Evolutionary conservation across 1,284 basidiomycete genomes (phyloP).

Genomic region (Pseudozyma tsukubaensis): DNA sequence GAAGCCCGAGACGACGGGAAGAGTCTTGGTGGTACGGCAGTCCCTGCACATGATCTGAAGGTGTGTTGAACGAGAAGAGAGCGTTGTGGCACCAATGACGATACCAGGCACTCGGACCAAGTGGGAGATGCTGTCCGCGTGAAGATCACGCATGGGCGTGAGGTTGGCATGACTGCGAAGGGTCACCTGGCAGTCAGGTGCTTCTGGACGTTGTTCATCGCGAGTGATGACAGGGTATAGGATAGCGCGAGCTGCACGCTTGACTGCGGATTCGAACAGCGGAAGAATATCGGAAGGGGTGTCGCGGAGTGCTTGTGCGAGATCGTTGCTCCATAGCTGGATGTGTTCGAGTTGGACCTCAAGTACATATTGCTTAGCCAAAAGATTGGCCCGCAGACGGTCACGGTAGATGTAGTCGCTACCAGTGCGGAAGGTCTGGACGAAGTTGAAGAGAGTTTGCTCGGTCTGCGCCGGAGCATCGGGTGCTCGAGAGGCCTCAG

Average conservation of each 20-base stretch:
- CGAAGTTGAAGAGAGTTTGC: conserved; percentile 65
- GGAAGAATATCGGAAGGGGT: conserved; percentile 89
- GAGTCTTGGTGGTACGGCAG: conserved; percentile 82
- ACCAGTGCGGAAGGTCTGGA: conserved; percentile 66
- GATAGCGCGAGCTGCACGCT: conserved; percentile 63
- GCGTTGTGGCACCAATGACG: conserved; percentile 94
- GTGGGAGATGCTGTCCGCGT: conserved; percentile 91
- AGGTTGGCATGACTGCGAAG: conserved; percentile 85
- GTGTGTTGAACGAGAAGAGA: conserved; percentile 91
- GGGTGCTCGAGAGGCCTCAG: conserved; percentile 59
- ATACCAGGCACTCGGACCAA: conserved; percentile 97
- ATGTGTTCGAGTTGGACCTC: conserved; percentile 93
- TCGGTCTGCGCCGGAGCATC: conserved; percentile 67
- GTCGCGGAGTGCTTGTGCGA: conserved; percentile 90
- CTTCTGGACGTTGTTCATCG: conserved; percentile 56
- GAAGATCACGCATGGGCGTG: conserved; percentile 85
- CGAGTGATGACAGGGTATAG: conserved; percentile 62
- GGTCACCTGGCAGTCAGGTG: conserved; percentile 87
- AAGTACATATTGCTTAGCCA: conserved; percentile 89
- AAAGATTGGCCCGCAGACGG: conserved; percentile 85
- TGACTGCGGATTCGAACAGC: conserved; percentile 70
- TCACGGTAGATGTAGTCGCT: conserved; percentile 75
- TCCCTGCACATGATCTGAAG: conserved; percentile 92
- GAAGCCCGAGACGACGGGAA: conserved; percentile 79
- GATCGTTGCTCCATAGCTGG: conserved; percentile 89